Evolutionary conservation across 164 flowering plant species (phyloP), one percentile per base, ranked within the genome.

Genomic region (Sextonia rubra): DNA sequence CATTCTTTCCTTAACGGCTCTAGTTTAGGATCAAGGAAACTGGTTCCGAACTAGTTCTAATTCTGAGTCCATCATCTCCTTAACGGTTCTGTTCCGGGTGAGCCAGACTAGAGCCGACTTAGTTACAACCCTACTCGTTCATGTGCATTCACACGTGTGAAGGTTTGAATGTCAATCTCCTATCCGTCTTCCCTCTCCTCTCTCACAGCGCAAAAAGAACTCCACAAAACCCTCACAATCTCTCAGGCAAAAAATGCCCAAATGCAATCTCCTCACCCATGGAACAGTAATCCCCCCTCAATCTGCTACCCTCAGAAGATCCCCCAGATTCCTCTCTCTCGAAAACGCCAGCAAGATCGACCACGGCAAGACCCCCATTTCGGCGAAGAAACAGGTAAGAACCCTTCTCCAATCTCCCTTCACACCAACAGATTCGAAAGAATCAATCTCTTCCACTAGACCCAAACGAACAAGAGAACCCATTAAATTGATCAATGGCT

Each of bases 261-360:
- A 49, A 44, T 32, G 32, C 30, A 66, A 66, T n/a, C 27, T 37
- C 25, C 27, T 37, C 69, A 22, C 25, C 55, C 14, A 44, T 37
- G 69, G 44, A 44, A 44, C 24, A 20, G 27, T n/a, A 9, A 15
- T n/a, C 27, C 44, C 49, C 49, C 69, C 14, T 66, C 69, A 47
- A 22, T 20, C 12, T 22, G n/a, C 69, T 44, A 22, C 24, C 25
- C 55, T 44, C 52, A 37, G 69, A 66, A 66, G 69, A 66, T 66
- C 69, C 14, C 69, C 55, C 5, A 37, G 69, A 66, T 66, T 66
- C 8, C 52, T 66, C 44, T 4, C 4, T 64, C 3, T 7, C 69
- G 25, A n/a, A 66, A 23, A 29, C 17, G 18, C 47, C 26, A 8
- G 2, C 69, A 22, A 44, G 20, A 23, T 11, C 27, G 6, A 64